These are phyloP conservation scores for Pholiota adiposa DNA, from an alignment of 1,284 basidiomycete genomes.

Conservation along the genomic window DNA sequence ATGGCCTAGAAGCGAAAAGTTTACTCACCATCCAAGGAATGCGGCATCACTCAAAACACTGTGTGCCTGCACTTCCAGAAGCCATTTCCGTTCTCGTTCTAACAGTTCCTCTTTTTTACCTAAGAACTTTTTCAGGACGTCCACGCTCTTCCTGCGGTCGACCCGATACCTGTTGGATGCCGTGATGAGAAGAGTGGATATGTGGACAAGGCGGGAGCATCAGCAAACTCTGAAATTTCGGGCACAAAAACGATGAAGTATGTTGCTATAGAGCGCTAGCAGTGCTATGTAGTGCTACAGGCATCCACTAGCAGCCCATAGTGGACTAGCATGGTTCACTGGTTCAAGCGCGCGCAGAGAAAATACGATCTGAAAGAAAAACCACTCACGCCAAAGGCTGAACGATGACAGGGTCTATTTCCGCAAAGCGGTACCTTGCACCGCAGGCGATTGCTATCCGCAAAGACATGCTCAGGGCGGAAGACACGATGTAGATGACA, in stretches of 20 bases:
- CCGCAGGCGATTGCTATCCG: constrained; percentile 61
- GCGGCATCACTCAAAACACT: constrained; percentile 79
- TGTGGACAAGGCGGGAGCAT: too few relatives aligned
- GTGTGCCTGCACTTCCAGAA: constrained; percentile 52
- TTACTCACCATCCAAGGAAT: constrained; percentile 72
- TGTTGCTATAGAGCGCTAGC: too few relatives aligned
- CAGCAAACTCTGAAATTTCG: too few relatives aligned
- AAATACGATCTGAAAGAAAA: too few relatives aligned
- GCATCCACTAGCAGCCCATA: too few relatives aligned
- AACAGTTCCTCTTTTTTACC: constrained; percentile 57
- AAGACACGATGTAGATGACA: too few relatives aligned
- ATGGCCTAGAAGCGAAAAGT: not conserved
- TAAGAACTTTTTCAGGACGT: constrained; percentile 64
- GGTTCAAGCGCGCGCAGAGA: too few relatives aligned
- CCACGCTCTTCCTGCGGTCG: constrained; percentile 69
- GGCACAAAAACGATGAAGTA: too few relatives aligned
- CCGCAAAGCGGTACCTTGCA: constrained; percentile 64
- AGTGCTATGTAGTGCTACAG: too few relatives aligned
- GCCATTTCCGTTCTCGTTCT: constrained; percentile 61
- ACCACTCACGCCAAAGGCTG: too few relatives aligned
- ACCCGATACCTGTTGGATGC: constrained; percentile 57
- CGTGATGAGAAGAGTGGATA: not conserved
- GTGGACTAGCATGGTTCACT: too few relatives aligned
- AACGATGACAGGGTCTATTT: too few relatives aligned
- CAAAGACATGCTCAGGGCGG: constrained; percentile 66